Evolutionary conservation across 441 rosid species (phyloP).

Genomic region (Pelargonium hybrid): DNA sequence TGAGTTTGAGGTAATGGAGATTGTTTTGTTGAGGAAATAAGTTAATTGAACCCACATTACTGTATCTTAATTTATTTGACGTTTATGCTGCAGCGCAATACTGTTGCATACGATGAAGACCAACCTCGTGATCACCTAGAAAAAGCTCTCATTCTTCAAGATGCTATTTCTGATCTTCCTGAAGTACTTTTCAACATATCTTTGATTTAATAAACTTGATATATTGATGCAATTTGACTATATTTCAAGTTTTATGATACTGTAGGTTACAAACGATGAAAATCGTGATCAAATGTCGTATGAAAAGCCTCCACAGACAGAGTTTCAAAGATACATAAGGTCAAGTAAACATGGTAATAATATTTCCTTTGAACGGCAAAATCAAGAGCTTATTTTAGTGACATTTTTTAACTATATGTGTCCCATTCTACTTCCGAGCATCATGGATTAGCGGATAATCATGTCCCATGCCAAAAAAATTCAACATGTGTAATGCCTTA

Average conservation of each 20-base stretch:
- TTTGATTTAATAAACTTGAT: not conserved
- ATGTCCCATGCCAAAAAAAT: not conserved
- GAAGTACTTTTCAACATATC: conserved; percentile 28
- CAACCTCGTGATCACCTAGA: conserved; percentile 28
- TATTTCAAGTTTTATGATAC: not conserved
- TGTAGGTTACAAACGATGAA: conserved; percentile 48
- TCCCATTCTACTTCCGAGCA: not conserved
- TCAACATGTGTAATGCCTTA: not conserved
- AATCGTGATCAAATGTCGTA: conserved; percentile 44
- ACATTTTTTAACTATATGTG: not conserved
- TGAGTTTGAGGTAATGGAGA: conserved; percentile 48
- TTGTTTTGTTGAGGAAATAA: not conserved
- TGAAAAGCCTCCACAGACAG: conserved; percentile 34
- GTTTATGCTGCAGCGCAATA: conserved; percentile 30
- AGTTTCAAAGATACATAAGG: conserved; percentile 52
- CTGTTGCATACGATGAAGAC: conserved; percentile 39
- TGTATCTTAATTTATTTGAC: conserved; percentile 2
- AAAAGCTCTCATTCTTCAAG: conserved; percentile 38
- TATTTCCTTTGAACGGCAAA: not conserved
- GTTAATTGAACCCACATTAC: not conserved
- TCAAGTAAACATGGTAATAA: conserved; percentile 40
- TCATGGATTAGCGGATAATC: not conserved
- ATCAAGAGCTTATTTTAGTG: not conserved
- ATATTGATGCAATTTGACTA: not conserved
- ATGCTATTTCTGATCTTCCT: conserved; percentile 60